These are phyloP conservation scores for Plasmodium yoelii DNA, from an alignment of 169 alveolate genomes.

Conservation along the genomic window DNA sequence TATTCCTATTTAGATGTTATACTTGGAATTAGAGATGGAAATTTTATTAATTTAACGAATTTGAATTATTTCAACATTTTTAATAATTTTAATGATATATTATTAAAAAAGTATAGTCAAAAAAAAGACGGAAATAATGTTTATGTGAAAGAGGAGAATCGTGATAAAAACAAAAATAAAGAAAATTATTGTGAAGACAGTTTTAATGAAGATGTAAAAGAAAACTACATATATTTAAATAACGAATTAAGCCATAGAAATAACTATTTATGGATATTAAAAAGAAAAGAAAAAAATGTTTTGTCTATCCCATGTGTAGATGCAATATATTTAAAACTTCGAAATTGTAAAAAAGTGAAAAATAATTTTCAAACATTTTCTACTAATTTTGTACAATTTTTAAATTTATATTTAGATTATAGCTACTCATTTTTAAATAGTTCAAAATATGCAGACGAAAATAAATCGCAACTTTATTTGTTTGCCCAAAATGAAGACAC, in stretches of 20 bases:
- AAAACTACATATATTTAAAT: conserved; percentile 19
- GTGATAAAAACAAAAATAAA: neutral
- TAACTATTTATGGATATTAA: conserved; percentile 12
- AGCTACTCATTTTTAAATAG: conserved; percentile 47
- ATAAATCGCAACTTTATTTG: conserved; percentile 20
- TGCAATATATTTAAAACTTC: neutral
- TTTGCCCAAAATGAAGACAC: neutral
- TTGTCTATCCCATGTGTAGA: conserved; percentile 6
- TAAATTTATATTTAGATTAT: conserved; percentile 30
- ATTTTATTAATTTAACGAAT: conserved; percentile 17
- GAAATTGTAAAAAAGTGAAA: neutral
- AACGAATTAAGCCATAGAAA: neutral
- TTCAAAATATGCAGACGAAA: conserved; percentile 5
- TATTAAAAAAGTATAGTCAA: neutral
- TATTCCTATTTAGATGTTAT: conserved; percentile 43
- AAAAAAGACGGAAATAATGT: neutral
- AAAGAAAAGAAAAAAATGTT: neutral
- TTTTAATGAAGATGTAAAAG: neutral
- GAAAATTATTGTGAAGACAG: neutral
- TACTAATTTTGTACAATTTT: neutral
- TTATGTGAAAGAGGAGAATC: neutral
- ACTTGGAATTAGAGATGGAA: conserved; percentile 29
- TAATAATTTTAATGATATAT: conserved; percentile 27
- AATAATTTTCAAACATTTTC: neutral
- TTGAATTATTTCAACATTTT: conserved; percentile 19